Conservation (phyloP, 306 rosid species). For the Sesbania bispinosa region DNA sequence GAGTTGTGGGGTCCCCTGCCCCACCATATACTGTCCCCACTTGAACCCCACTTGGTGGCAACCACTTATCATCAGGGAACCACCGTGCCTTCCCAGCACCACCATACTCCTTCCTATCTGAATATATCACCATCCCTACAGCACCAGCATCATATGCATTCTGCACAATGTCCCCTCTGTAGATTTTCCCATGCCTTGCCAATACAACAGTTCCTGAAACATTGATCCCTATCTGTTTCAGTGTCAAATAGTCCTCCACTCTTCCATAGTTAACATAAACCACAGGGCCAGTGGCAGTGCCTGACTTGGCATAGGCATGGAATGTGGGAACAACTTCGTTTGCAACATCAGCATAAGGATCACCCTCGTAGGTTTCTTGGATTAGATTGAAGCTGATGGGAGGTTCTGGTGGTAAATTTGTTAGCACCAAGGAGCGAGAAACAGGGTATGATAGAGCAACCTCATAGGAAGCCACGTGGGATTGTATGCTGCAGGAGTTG, state of each 20-base stretch:
- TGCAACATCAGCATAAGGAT: conserved; percentile 56
- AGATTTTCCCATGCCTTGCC: conserved; percentile 56
- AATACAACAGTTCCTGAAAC: conserved; percentile 47
- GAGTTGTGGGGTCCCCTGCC: conserved; percentile 68
- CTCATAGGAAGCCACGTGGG: conserved; percentile 50
- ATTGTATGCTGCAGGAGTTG: conserved; percentile 32
- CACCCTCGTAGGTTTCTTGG: conserved; percentile 46
- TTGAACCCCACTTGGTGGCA: conserved; percentile 83
- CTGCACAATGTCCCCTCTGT: conserved; percentile 57
- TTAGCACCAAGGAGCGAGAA: conserved; percentile 43
- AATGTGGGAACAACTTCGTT: conserved; percentile 50
- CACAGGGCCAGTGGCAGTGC: conserved; percentile 40
- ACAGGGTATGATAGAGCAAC: conserved; percentile 50
- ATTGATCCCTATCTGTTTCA: conserved; percentile 41
- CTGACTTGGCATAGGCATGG: conserved; percentile 72
- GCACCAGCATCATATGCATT: conserved; percentile 59
- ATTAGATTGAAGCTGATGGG: conserved; percentile 30
- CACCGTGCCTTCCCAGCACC: conserved; percentile 41
- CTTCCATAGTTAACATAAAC: conserved; percentile 64
- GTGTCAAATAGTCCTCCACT: conserved; percentile 47
- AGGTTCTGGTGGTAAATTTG: conserved; percentile 32
- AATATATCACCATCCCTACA: conserved; percentile 52
- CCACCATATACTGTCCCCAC: conserved; percentile 55
- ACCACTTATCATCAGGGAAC: conserved; percentile 62
- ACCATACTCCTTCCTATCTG: conserved; percentile 67